Percentiles rank a stretch among this genome's conserved stretches.
Evolutionary conservation across 139 green algal species (phyloP).

Genomic region (Chlamydomonas sp.): DNA sequence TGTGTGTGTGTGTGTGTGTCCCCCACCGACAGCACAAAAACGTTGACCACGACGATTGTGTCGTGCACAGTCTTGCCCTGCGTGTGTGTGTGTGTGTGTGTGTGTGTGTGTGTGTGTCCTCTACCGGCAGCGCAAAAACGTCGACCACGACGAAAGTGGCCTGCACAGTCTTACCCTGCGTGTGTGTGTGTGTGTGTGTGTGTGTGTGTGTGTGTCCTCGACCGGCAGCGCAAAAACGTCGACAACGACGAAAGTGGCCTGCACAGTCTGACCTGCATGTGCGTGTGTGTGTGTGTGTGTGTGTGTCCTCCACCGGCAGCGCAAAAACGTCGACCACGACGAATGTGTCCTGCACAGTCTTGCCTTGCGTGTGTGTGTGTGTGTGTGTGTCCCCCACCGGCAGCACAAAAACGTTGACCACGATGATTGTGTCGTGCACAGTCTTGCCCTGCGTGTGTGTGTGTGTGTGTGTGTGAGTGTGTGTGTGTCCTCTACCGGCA

Average conservation of each 20-base stretch:
- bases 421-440: slow-evolving; percentile 68
- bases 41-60: slow-evolving; percentile 93
- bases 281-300: slow-evolving; percentile 91
- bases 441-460: not conserved
- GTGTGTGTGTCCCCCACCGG: slow-evolving; percentile 98
- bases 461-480: too few species aligned
- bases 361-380: slow-evolving; percentile 83
- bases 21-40: slow-evolving; percentile 94
- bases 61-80: too few species aligned
- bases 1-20: slow-evolving; percentile 96
- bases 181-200: slow-evolving; percentile 83
- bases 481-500: too few species aligned
- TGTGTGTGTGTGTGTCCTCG: slow-evolving; percentile 94
- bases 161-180: too few species aligned
- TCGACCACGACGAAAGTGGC: slow-evolving; percentile 95
- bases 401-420: slow-evolving; percentile 92
- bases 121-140: slow-evolving; percentile 91
- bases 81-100: slow-evolving; percentile 81
- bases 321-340: slow-evolving; percentile 93
- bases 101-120: slow-evolving; percentile 95
- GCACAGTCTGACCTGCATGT: too few species aligned
- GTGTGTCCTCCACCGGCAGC: slow-evolving; percentile 95
- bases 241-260: slow-evolving; percentile 92
- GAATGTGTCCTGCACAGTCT: too few species aligned
- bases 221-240: slow-evolving; percentile 95